Percentiles rank a stretch among this genome's conserved stretches.
phyloP scores from a whole-genome alignment of 2,329 filamentous ascomycete species.

The Fusarium napiforme region DNA sequence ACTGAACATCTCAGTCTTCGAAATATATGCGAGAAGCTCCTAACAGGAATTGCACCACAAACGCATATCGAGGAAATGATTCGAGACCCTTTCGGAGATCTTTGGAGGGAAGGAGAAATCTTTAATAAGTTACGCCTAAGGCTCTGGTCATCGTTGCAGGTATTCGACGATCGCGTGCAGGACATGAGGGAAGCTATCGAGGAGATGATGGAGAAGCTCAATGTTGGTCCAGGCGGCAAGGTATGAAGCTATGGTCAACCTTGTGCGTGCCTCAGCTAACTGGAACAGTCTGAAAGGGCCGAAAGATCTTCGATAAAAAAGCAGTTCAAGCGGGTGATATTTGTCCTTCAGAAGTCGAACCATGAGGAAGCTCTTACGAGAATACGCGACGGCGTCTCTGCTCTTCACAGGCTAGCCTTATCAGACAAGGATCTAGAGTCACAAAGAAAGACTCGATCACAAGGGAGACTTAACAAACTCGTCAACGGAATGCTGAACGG shows the following conservation, averaged over 20 bases:
- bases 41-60: background rate
- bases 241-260: background rate
- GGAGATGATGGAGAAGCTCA: background rate
- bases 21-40: conserved; percentile 8
- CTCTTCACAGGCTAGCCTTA: too few relatives aligned
- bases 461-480: background rate
- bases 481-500: background rate
- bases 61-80: background rate
- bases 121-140: background rate
- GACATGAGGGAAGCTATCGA: background rate
- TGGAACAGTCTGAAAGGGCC: fast-evolving
- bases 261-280: background rate
- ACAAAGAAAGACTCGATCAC: background rate
- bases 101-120: background rate
- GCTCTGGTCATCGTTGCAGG: background rate
- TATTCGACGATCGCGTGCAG: background rate
- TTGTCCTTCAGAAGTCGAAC: background rate
- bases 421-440: background rate
- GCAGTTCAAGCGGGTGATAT: background rate
- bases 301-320: background rate
- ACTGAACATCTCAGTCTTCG: background rate
- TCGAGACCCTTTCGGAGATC: background rate
- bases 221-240: background rate
- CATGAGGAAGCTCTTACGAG: too few relatives aligned
- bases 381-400: too few relatives aligned